Conservation (phyloP, 805 yeast species). For the Wickerhamiella nectarea region DNA sequence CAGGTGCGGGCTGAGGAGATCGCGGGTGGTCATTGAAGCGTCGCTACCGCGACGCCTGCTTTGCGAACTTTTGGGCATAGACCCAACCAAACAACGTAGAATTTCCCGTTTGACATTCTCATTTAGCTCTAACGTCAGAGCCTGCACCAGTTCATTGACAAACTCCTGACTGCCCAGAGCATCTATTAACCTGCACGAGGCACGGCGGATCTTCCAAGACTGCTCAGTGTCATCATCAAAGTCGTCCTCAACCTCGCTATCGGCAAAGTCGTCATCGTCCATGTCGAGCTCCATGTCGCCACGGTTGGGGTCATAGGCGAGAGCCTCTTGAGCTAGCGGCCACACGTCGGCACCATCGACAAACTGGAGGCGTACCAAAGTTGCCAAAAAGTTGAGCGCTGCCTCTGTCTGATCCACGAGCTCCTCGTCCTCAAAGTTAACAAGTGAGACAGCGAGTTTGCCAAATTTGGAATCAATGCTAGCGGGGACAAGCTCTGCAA, state of each 20-base stretch:
- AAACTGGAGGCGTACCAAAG: conserved; percentile 4
- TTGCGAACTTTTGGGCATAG: background rate
- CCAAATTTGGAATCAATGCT: conserved; percentile 19
- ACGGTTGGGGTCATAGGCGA: conserved; percentile 7
- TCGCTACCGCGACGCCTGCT: conserved; percentile 3
- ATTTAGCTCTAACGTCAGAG: background rate
- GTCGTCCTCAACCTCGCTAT: conserved; percentile 6
- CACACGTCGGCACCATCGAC: background rate
- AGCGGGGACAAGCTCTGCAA: conserved; percentile 18
- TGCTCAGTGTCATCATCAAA: conserved; percentile 8
- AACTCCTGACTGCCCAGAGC: background rate
- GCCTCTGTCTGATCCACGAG: conserved; percentile 38
- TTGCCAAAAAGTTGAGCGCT: conserved; percentile 30
- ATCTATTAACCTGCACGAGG: background rate
- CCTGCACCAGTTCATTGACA: background rate
- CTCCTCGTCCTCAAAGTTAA: conserved; percentile 12
- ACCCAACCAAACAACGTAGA: background rate
- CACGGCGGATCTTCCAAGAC: conserved; percentile 8
- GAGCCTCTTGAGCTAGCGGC: background rate
- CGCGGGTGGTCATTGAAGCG: conserved; percentile 1
- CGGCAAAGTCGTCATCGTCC: background rate
- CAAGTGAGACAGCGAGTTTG: conserved; percentile 8
- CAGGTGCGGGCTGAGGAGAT: background rate
- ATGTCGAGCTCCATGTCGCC: conserved; percentile 7
- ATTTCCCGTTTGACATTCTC: conserved; percentile 5